Percentiles rank a stretch among this genome's conserved stretches.
Conservation (phyloP, 1,139 yeast species). For the Candida gigantensis region DNA sequence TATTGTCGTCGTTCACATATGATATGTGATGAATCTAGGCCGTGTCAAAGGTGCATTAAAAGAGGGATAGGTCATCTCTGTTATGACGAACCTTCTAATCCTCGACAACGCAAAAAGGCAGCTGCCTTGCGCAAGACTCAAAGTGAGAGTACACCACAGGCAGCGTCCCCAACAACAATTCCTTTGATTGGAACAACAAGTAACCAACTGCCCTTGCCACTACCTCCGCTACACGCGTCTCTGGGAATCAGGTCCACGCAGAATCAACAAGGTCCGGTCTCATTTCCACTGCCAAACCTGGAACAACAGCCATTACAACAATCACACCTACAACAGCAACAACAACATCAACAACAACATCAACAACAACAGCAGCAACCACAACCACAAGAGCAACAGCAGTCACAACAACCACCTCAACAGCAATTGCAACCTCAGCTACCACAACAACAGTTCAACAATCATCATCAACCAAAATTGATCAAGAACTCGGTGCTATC, state of each 20-base stretch:
- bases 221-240: slow-evolving; percentile 12
- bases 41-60: slow-evolving; percentile 85
- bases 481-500: slow-evolving; percentile 36
- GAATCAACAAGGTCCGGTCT: not conserved
- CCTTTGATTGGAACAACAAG: slow-evolving; percentile 1
- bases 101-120: slow-evolving; percentile 44
- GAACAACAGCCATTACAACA: too few species aligned
- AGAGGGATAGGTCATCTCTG: slow-evolving; percentile 89
- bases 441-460: slow-evolving; percentile 10
- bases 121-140: slow-evolving; percentile 25
- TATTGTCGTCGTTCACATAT: slow-evolving; percentile 92
- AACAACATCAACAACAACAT: slow-evolving; percentile 7
- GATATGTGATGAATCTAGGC: slow-evolving; percentile 87
- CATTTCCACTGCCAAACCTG: too few species aligned
- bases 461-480: slow-evolving; percentile 13
- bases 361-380: slow-evolving; percentile 2
- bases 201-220: slow-evolving; percentile 9
- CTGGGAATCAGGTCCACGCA: slow-evolving; percentile 5
- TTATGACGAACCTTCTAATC: slow-evolving; percentile 68
- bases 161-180: slow-evolving; percentile 9
- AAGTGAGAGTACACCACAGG: slow-evolving; percentile 12
- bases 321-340: slow-evolving; percentile 8
- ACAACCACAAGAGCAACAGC: slow-evolving; percentile 6
- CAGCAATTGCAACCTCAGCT: slow-evolving; percentile 9
- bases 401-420: slow-evolving; percentile 5